Evolutionary conservation across 169 alveolate species (phyloP).

Genomic region (Plasmodium gonderi): DNA sequence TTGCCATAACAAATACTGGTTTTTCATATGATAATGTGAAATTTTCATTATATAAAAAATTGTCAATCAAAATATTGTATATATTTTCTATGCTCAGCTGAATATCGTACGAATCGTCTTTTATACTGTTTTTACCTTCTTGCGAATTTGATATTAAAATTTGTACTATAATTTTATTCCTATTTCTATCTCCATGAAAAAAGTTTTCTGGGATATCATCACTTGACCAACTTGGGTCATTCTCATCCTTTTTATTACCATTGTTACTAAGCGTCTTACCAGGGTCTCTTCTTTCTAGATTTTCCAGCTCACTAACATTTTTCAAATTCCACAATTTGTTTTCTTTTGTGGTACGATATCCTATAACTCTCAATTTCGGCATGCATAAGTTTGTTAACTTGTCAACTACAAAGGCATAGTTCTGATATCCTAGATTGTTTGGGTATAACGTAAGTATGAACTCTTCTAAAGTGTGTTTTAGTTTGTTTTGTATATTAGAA

Average conservation of each 20-base stretch:
- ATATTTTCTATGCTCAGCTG: constrained; percentile 25
- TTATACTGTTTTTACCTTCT: background rate
- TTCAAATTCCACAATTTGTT: background rate
- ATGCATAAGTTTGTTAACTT: background rate
- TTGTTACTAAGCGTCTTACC: background rate
- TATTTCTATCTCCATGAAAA: background rate
- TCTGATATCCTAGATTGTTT: constrained; percentile 1
- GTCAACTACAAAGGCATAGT: constrained; percentile 25
- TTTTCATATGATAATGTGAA: background rate
- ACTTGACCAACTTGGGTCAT: background rate
- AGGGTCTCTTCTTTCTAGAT: background rate
- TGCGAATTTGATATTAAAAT: constrained; percentile 11
- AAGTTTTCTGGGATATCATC: constrained; percentile 6
- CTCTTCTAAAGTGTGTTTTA: background rate
- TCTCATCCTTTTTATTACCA: background rate
- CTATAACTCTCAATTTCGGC: constrained; percentile 14
- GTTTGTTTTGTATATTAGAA: background rate
- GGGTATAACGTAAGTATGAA: constrained; percentile 17
- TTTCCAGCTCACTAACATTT: background rate
- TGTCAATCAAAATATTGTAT: constrained; percentile 30
- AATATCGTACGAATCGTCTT: constrained; percentile 3
- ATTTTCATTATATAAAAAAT: constrained; percentile 7
- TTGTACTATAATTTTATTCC: constrained; percentile 17
- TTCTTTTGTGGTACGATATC: constrained; percentile 25
- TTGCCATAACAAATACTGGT: constrained; percentile 2